Conservation (phyloP, 768 basidiomycete genomes). For the Kwoniella botswanensis region DNA sequence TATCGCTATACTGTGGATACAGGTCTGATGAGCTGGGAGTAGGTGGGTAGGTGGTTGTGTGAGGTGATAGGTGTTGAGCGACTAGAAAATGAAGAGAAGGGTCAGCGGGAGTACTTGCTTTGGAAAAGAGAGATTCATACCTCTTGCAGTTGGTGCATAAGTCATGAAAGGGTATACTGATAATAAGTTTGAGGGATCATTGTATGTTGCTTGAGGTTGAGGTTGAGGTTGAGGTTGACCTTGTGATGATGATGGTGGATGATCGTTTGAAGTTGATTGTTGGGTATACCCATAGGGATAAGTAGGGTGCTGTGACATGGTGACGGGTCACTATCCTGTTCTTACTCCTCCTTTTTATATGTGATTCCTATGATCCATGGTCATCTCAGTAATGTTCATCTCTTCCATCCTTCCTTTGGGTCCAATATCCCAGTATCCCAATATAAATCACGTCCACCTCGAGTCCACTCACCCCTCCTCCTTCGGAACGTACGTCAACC, state of each 20-base stretch:
- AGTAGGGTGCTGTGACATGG: constrained; percentile 11
- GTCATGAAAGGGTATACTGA: constrained; percentile 50
- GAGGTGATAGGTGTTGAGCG: constrained; percentile 42
- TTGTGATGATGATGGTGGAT: neutral
- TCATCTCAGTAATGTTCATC: neutral
- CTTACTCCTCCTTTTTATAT: neutral
- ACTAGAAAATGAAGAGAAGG: constrained; percentile 26
- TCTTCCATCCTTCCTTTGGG: constrained; percentile 4
- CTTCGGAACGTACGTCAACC: constrained; percentile 11
- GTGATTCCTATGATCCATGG: too few species aligned
- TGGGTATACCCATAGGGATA: constrained; percentile 5
- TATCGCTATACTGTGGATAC: constrained; percentile 42
- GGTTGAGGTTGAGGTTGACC: constrained; percentile 2
- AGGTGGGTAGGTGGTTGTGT: constrained; percentile 40
- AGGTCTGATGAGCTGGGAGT: constrained; percentile 34
- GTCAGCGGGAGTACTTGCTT: neutral
- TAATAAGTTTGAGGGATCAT: constrained; percentile 41
- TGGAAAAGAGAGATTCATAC: constrained; percentile 30
- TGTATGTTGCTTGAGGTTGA: constrained; percentile 16
- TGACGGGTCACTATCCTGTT: neutral
- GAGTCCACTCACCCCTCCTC: neutral
- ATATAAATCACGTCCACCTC: constrained; percentile 5
- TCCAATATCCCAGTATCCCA: neutral
- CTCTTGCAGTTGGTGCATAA: constrained; percentile 51
- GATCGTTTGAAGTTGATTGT: neutral